Percentiles rank a stretch among this genome's conserved stretches.
Conservation (phyloP, 2,329 filamentous ascomycete genomes). For the Verticillium nubilum region DNA sequence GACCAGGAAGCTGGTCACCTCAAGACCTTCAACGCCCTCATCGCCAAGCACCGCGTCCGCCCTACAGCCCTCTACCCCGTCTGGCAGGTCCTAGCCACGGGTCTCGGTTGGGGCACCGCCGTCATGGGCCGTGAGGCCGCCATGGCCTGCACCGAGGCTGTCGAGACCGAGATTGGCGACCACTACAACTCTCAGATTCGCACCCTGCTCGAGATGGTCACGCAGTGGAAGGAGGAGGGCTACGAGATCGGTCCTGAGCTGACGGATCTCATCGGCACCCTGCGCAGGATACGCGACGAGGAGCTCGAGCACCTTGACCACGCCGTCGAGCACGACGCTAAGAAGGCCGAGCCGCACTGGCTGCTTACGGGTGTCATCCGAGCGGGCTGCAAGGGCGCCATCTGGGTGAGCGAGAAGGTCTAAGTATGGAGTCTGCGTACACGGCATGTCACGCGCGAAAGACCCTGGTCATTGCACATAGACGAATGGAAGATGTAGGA, state of each 20-base stretch:
- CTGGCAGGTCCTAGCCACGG: conserved; percentile 76
- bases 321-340: conserved; percentile 88
- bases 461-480: not conserved
- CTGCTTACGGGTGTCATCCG: conserved; percentile 81
- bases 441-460: not conserved
- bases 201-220: conserved; percentile 73
- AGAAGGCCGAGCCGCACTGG: conserved; percentile 85
- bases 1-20: conserved; percentile 91
- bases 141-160: conserved; percentile 98
- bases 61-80: conserved; percentile 90
- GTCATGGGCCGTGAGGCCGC: conserved; percentile 87
- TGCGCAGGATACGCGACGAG: conserved; percentile 86
- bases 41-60: conserved; percentile 82
- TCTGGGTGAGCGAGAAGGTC: conserved; percentile 80
- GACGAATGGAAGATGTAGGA: not conserved
- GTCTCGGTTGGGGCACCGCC: conserved; percentile 84
- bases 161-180: conserved; percentile 94
- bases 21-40: conserved; percentile 73
- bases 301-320: conserved; percentile 96
- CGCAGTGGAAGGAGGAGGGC: conserved; percentile 67
- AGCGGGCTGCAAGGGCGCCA: conserved; percentile 85
- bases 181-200: conserved; percentile 95
- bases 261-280: conserved; percentile 61
- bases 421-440: conserved; percentile 25
- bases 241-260: conserved; percentile 80